Evolutionary conservation across 768 basidiomycete species (phyloP).

Genomic region (Lactarius deliciosus): DNA sequence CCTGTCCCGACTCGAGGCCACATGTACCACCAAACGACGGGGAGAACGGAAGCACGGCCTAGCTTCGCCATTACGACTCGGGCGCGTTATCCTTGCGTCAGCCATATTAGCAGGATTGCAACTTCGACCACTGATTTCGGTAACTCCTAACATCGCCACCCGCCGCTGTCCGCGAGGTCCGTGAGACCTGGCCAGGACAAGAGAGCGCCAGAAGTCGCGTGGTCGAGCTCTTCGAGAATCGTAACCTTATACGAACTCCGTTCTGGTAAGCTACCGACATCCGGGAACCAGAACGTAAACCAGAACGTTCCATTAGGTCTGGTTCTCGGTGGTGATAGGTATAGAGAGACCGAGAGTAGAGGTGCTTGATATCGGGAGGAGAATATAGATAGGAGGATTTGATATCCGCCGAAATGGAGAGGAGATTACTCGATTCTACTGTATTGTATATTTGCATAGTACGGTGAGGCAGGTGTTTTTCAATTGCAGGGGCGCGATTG

Average conservation of each 20-base stretch:
- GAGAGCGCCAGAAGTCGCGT: neutral
- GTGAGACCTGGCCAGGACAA: neutral
- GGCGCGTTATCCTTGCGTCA: neutral
- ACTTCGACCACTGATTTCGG: neutral
- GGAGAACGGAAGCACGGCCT: neutral
- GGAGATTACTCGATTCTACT: neutral
- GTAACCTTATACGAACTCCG: neutral
- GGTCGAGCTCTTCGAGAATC: constrained; percentile 1
- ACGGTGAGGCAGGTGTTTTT: neutral
- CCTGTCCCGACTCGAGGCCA: neutral
- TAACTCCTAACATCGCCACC: neutral
- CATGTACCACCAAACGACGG: constrained; percentile 20
- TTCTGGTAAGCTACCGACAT: constrained; percentile 12
- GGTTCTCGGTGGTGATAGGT: neutral
- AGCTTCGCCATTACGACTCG: neutral
- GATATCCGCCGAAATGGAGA: constrained; percentile 3
- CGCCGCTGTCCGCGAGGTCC: constrained; percentile 2
- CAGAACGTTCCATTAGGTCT: neutral
- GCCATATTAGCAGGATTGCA: neutral
- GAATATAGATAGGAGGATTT: neutral
- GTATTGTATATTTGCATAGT: no score
- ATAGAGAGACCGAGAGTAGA: constrained; percentile 2
- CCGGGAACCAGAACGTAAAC: constrained; percentile 1
- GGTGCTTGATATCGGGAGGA: neutral
- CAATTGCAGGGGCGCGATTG: neutral